Evolutionary conservation across 768 basidiomycete species (phyloP).

Genomic region (Agaricus bisporus): DNA sequence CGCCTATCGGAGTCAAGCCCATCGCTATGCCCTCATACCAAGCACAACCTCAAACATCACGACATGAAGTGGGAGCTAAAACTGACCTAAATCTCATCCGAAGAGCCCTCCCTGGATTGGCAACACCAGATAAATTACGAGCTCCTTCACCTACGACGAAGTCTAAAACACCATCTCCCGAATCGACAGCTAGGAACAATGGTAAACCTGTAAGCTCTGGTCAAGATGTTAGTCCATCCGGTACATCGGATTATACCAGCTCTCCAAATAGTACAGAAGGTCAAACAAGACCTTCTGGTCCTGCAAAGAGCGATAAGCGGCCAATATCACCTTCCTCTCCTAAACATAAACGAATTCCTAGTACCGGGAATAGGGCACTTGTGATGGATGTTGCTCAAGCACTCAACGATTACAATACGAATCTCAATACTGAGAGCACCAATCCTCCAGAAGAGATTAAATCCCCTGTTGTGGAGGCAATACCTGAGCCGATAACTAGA

Average conservation of each 20-base stretch:
- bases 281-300: constrained; percentile 3
- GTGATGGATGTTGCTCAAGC: constrained; percentile 78
- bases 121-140: constrained; percentile 6
- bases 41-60: background rate
- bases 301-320: constrained; percentile 17
- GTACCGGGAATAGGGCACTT: constrained; percentile 60
- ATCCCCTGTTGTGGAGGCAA: constrained; percentile 1
- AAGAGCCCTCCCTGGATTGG: constrained; percentile 37
- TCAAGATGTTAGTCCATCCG: background rate
- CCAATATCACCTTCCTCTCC: constrained; percentile 25
- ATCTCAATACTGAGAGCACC: background rate
- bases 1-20: constrained; percentile 25
- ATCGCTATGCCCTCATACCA: background rate
- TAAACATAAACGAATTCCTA: constrained; percentile 54
- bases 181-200: background rate
- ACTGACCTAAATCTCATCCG: constrained; percentile 15
- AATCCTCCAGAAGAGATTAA: constrained; percentile 4
- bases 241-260: background rate
- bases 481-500: constrained; percentile 13
- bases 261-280: background rate
- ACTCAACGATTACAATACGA: constrained; percentile 28
- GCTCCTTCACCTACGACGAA: background rate
- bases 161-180: constrained; percentile 5
- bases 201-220: background rate
- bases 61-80: background rate